Percentiles rank a stretch among this genome's conserved stretches.
phyloP scores from a whole-genome alignment of 208 protist species.

The Borovskyia barvae region DNA sequence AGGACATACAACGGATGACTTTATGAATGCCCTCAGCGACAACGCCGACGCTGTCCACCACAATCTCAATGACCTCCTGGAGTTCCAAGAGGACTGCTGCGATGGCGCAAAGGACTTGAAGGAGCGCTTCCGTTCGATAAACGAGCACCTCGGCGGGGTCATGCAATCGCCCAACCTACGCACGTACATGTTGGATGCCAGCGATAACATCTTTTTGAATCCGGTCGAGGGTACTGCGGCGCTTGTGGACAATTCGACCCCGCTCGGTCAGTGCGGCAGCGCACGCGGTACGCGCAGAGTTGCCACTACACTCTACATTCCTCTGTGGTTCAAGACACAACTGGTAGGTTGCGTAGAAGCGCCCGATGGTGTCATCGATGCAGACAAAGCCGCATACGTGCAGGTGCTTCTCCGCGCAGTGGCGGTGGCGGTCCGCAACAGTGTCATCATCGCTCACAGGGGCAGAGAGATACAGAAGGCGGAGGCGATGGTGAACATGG shows the following conservation, averaged over 20 bases:
- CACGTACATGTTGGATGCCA: conserved; percentile 43
- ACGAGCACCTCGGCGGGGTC: conserved; percentile 29
- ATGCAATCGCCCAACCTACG: conserved; percentile 20
- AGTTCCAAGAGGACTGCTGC: conserved; percentile 41
- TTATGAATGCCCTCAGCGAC: conserved; percentile 8
- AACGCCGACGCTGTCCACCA: background rate
- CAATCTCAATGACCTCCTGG: conserved; percentile 8
- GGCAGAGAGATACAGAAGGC: conserved; percentile 50
- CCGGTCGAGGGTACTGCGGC: conserved; percentile 56
- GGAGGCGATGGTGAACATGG: conserved; percentile 82
- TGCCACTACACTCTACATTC: conserved; percentile 62
- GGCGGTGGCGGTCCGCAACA: conserved; percentile 23
- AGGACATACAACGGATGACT: background rate
- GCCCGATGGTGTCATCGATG: conserved; percentile 17
- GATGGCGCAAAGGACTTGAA: conserved; percentile 23
- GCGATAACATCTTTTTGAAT: conserved; percentile 56
- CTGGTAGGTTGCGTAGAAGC: conserved; percentile 69
- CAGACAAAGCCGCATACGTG: background rate
- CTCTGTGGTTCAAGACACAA: conserved; percentile 30
- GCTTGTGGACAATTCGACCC: conserved; percentile 37
- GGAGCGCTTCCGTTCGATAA: conserved; percentile 38
- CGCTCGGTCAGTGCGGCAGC: conserved; percentile 48
- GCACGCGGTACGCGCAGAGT: conserved; percentile 26
- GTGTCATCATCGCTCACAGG: conserved; percentile 16
- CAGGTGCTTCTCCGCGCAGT: conserved; percentile 28